Percentiles rank a stretch among this genome's conserved stretches.
These are phyloP conservation scores for Fusarium sp. DNA, from an alignment of 2,329 filamentous ascomycete species.

Conservation along the genomic window DNA sequence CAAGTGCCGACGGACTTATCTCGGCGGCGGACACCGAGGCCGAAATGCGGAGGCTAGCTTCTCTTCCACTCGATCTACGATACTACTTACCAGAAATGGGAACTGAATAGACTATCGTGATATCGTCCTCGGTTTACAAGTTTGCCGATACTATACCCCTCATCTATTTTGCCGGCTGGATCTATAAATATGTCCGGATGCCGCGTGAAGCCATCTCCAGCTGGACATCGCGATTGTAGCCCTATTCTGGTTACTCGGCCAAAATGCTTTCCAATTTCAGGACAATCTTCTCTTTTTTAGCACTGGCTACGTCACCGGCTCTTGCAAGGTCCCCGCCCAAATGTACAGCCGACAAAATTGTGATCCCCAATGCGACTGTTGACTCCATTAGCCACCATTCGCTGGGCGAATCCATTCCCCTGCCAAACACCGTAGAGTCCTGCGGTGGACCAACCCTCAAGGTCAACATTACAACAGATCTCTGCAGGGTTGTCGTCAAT, in stretches of 20 bases:
- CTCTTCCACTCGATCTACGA: not conserved
- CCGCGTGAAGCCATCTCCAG: too few species aligned
- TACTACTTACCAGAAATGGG: not conserved
- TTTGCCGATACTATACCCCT: constrained; percentile 12
- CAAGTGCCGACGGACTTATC: too few species aligned
- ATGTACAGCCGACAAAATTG: not conserved
- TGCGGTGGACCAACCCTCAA: constrained; percentile 3
- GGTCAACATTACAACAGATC: not conserved
- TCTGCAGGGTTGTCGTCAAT: constrained; percentile 15
- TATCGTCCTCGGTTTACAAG: not conserved
- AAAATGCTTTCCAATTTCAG: not conserved
- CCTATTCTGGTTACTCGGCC: rapidly evolving
- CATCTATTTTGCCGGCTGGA: not conserved
- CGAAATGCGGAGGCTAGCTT: constrained; percentile 20
- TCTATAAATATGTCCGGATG: constrained; percentile 1
- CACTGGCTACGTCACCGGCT: not conserved
- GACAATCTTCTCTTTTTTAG: not conserved
- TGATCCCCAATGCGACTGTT: not conserved
- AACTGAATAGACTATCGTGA: not conserved
- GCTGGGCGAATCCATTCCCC: not conserved
- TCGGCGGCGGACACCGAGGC: constrained; percentile 12
- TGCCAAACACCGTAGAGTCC: constrained; percentile 14
- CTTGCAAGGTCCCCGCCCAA: not conserved
- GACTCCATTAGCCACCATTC: not conserved
- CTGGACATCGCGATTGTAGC: too few species aligned